Evolutionary conservation across 352 stramenopile genomes (phyloP), one percentile per base, ranked within the genome.

Genomic region (Pythium diclinum): DNA sequence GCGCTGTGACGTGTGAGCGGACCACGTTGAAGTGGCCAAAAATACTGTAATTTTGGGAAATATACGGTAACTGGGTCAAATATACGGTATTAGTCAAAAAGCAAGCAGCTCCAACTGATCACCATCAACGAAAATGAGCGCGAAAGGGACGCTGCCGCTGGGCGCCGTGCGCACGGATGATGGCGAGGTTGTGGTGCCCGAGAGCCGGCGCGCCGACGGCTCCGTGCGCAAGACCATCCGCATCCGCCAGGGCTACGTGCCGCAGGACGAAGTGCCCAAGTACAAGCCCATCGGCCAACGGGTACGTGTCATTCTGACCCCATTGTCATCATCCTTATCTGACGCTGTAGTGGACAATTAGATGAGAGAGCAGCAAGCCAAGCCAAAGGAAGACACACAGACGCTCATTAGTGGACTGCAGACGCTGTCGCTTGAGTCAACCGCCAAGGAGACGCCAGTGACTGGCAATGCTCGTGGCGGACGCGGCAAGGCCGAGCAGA

Each of bases 231-330:
- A 93, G 65, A 56, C 83, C 28, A 89, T 95, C 54, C 83, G 84
- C 59, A 89, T 95, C 63, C 87, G 87, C 33, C 67, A 88, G 68
- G 85, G 85, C 57, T 93, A 92, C 65, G 72, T 92, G 47, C 83
- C 83, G 49, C 85, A 92, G 69, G 87, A 95, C 57, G 87, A 95
- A 65, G 73, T 91, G 54, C 78, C 81, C 56, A 83, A 83, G 54
- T 95, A 95, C 73, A 88, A 91, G 63, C 87, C 84, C 30, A 65
- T 88, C 40, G 82, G 69, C 30, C 79, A 90, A 44, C 79, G 86
- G 14, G 81, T 76, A 52, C 23, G 59, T 60, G 30, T 34, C 8
- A 30, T 56, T 21, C 6, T 17, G 33, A 19, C 0, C 28, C 66
- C 63, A 59, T 5, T 61, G 60, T 13, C 21, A 62, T 13, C 21